These are phyloP conservation scores for Fusarium sp. DNA, from an alignment of 2,329 filamentous ascomycete species.

Conservation along the genomic window DNA sequence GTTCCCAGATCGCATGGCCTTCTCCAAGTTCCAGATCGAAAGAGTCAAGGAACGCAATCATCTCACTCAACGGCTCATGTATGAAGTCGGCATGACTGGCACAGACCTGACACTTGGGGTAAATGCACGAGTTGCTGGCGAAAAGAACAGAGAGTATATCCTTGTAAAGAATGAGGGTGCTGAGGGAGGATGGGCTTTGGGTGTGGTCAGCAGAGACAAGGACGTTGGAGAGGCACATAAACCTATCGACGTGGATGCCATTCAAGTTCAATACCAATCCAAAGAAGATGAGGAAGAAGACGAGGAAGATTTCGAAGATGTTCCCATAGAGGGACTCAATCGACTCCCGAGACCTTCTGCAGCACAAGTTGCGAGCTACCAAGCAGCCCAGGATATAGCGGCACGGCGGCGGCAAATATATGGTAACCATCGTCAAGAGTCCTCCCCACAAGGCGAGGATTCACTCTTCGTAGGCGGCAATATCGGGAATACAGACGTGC, in stretches of 20 bases:
- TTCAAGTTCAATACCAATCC: slow-evolving; percentile 64
- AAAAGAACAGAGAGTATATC: slow-evolving; percentile 93
- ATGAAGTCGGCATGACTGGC: slow-evolving; percentile 87
- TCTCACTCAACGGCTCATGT: slow-evolving; percentile 93
- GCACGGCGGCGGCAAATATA: slow-evolving; percentile 44
- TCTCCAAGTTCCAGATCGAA: slow-evolving; percentile 96
- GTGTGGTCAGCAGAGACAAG: slow-evolving; percentile 88
- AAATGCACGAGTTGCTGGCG: slow-evolving; percentile 77
- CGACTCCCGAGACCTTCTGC: slow-evolving; percentile 71
- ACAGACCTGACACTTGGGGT: slow-evolving; percentile 75
- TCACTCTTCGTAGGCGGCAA: slow-evolving; percentile 58
- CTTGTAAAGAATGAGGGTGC: slow-evolving; percentile 94
- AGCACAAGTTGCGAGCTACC: slow-evolving; percentile 33
- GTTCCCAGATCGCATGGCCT: slow-evolving; percentile 98
- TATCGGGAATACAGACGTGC: slow-evolving; percentile 33
- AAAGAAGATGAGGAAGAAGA: slow-evolving; percentile 73
- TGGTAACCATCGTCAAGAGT: slow-evolving; percentile 20
- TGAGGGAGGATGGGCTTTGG: slow-evolving; percentile 94
- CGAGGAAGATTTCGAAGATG: slow-evolving; percentile 88
- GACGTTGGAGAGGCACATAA: slow-evolving; percentile 82
- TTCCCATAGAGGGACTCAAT: slow-evolving; percentile 90
- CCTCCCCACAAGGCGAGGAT: slow-evolving; percentile 49
- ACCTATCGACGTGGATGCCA: slow-evolving; percentile 88
- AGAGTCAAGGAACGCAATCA: slow-evolving; percentile 92
- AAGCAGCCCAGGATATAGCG: slow-evolving; percentile 41